phyloP scores from a whole-genome alignment of 805 yeast species.

The Pichia sporocuriosa region DNA sequence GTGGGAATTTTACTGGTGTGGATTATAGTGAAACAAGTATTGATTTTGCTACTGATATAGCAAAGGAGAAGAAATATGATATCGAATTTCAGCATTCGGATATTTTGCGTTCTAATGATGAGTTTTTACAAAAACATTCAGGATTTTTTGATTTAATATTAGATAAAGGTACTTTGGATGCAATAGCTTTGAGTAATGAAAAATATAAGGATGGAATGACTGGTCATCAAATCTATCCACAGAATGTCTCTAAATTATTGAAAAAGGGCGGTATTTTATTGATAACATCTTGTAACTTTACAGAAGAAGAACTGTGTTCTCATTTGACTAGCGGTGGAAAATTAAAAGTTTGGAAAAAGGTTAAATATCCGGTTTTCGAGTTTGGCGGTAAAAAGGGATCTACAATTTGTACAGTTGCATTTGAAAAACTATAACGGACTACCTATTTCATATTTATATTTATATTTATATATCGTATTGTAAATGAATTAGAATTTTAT shows the following conservation, averaged over 20 bases:
- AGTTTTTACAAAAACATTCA: constrained; percentile 24
- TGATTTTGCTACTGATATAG: constrained; percentile 60
- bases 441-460: too few relatives aligned
- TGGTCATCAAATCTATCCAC: constrained; percentile 55
- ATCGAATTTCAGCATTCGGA: constrained; percentile 62
- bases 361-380: constrained; percentile 74
- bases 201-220: constrained; percentile 40
- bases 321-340: constrained; percentile 39
- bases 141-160: constrained; percentile 63
- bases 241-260: constrained; percentile 51
- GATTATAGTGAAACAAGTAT: constrained; percentile 86
- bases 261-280: constrained; percentile 52
- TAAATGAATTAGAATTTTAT: too few relatives aligned
- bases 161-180: constrained; percentile 96
- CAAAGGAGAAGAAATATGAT: constrained; percentile 32
- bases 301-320: constrained; percentile 63
- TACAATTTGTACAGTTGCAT: constrained; percentile 83
- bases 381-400: constrained; percentile 90
- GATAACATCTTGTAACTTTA: constrained; percentile 91
- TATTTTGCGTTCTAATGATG: constrained; percentile 40
- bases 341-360: constrained; percentile 54
- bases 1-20: constrained; percentile 57
- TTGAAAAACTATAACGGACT: constrained; percentile 38
- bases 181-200: constrained; percentile 77
- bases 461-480: background rate